A percentile compares a stretch with the other conserved stretches of the same genome.
Evolutionary conservation across 257 asterid species (phyloP).

Genomic region (Solanum ahanhuiri): DNA sequence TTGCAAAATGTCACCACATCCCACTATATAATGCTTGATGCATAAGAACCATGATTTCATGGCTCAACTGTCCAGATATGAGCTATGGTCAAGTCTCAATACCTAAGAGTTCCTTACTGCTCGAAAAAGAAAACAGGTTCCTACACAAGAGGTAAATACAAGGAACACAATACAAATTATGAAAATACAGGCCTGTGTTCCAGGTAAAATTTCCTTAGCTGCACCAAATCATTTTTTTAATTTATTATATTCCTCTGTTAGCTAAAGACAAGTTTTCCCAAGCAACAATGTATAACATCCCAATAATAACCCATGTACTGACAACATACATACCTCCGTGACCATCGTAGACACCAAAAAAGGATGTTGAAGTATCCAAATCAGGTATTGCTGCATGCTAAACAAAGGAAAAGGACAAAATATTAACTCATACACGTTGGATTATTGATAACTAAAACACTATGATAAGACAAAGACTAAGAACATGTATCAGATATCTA

Average conservation of each 20-base stretch:
- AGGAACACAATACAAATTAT: not conserved
- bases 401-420: slow-evolving; percentile 4
- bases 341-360: slow-evolving; percentile 97
- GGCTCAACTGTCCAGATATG: not conserved
- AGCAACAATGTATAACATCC: not conserved
- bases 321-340: slow-evolving; percentile 71
- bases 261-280: not conserved
- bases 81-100: not conserved
- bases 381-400: slow-evolving; percentile 85
- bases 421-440: not conserved
- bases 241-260: not conserved
- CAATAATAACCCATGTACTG: not conserved
- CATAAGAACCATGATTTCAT: not conserved
- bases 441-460: not conserved
- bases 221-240: not conserved
- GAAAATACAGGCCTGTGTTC: not conserved
- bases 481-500: not conserved
- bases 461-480: not conserved
- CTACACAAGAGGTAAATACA: not conserved
- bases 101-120: not conserved
- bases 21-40: not conserved
- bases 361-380: slow-evolving; percentile 73
- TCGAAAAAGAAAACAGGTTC: not conserved
- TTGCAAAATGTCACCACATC: not conserved
- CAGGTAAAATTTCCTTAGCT: not conserved